These are phyloP conservation scores for Gloeostereum incarnatum DNA, from an alignment of 768 basidiomycete species.

Conservation along the genomic window DNA sequence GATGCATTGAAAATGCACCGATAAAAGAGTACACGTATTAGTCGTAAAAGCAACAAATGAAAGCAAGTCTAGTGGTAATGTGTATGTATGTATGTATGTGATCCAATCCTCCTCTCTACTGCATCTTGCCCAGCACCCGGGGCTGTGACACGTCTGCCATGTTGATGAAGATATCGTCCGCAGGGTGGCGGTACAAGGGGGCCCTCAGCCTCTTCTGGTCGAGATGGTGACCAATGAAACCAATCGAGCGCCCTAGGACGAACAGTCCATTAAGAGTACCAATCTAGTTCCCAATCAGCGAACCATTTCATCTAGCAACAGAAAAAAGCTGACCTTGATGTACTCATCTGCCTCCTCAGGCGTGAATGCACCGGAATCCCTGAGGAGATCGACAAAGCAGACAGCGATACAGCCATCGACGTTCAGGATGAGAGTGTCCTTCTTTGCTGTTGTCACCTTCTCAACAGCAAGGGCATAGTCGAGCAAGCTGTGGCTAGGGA, in stretches of 20 bases:
- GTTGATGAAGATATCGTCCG: slow-evolving; percentile 94
- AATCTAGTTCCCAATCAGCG: slow-evolving; percentile 30
- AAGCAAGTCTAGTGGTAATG: too few relatives aligned
- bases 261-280: slow-evolving; percentile 95
- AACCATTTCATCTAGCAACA: not conserved
- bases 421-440: slow-evolving; percentile 54
- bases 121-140: slow-evolving; percentile 59
- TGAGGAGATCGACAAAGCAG: slow-evolving; percentile 91
- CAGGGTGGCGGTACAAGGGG: slow-evolving; percentile 89
- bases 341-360: slow-evolving; percentile 96
- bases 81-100: too few relatives aligned
- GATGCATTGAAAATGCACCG: too few relatives aligned
- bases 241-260: slow-evolving; percentile 94
- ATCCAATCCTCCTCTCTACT: too few relatives aligned
- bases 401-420: slow-evolving; percentile 76
- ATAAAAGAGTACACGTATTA: too few relatives aligned
- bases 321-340: slow-evolving; percentile 50
- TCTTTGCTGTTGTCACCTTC: slow-evolving; percentile 96
- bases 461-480: slow-evolving; percentile 96
- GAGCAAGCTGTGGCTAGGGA: slow-evolving; percentile 88
- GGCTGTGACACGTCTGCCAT: slow-evolving; percentile 83
- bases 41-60: too few relatives aligned
- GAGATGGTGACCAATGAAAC: slow-evolving; percentile 93
- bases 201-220: slow-evolving; percentile 95
- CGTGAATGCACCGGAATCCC: slow-evolving; percentile 90